These are phyloP conservation scores for Eucalyptus guilfoylei DNA, from an alignment of 345 rosid species.

Conservation along the genomic window DNA sequence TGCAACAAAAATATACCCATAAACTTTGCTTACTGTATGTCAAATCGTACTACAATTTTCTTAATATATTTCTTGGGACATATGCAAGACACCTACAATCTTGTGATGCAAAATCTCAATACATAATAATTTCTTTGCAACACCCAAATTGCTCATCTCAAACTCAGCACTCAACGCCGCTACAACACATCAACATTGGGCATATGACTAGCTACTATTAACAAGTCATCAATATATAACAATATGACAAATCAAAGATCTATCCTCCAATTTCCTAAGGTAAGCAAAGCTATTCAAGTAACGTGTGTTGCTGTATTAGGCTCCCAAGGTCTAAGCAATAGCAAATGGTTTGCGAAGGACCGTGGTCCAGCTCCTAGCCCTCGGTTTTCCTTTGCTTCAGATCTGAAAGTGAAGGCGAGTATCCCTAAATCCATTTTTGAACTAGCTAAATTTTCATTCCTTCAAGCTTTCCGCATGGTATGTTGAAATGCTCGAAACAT, in stretches of 20 bases:
- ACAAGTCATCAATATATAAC: not conserved
- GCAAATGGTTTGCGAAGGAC: not conserved
- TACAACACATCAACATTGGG: not conserved
- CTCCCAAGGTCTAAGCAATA: not conserved
- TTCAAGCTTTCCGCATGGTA: not conserved
- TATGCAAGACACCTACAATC: not conserved
- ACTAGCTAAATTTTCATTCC: not conserved
- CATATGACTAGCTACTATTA: not conserved
- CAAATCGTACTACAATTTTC: not conserved
- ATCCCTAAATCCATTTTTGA: not conserved
- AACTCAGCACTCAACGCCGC: not conserved
- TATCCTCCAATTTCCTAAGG: not conserved
- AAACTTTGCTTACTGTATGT: not conserved
- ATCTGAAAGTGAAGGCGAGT: not conserved
- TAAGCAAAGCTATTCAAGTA: not conserved
- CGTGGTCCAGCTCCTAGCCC: not conserved
- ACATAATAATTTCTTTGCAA: not conserved
- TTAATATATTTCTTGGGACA: not conserved
- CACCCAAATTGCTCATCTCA: not conserved
- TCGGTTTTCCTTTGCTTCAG: not conserved
- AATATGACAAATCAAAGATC: not conserved
- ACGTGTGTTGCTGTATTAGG: not conserved
- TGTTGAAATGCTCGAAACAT: not conserved
- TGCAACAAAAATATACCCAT: fast-evolving
- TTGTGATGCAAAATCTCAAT: fast-evolving